phyloP scores from a whole-genome alignment of 768 basidiomycete species.

The Boletus sp. region DNA sequence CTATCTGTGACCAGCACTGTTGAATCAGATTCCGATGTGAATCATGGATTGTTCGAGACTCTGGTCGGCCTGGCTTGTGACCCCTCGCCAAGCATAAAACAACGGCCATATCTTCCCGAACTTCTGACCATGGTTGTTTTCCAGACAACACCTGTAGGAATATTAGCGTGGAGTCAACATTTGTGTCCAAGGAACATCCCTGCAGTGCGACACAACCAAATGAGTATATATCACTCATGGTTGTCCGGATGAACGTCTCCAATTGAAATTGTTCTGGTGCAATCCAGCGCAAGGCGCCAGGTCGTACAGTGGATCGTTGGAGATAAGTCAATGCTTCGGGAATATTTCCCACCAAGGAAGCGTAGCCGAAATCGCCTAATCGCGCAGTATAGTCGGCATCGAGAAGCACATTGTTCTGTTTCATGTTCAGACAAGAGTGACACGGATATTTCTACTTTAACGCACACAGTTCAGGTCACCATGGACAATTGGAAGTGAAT shows the following conservation, averaged over 20 bases:
- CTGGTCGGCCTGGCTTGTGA: background rate
- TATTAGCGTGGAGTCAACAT: background rate
- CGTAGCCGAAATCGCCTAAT: conserved; percentile 42
- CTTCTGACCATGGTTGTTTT: conserved; percentile 3
- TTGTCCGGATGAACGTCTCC: background rate
- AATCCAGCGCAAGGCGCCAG: conserved; percentile 40
- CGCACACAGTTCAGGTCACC: conserved; percentile 9
- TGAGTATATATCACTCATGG: conserved; percentile 10
- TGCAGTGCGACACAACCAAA: conserved; percentile 28
- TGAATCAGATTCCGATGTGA: no score
- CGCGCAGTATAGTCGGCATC: conserved; percentile 30
- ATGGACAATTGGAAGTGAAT: conserved; percentile 5
- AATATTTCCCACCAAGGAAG: conserved; percentile 17
- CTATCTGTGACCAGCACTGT: no score
- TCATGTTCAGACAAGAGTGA: no score
- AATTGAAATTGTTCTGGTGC: conserved; percentile 33
- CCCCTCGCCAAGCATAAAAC: conserved; percentile 6
- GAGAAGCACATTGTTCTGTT: conserved; percentile 15
- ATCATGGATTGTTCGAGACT: no score
- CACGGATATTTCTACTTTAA: background rate
- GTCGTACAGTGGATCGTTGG: conserved; percentile 27
- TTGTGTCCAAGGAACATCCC: conserved; percentile 39
- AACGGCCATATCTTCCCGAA: background rate
- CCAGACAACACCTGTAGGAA: conserved; percentile 5
- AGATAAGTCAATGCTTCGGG: conserved; percentile 8